Base-by-base conservation (phyloP, 1,139 yeast species). In the Pichia sp. region DNA sequence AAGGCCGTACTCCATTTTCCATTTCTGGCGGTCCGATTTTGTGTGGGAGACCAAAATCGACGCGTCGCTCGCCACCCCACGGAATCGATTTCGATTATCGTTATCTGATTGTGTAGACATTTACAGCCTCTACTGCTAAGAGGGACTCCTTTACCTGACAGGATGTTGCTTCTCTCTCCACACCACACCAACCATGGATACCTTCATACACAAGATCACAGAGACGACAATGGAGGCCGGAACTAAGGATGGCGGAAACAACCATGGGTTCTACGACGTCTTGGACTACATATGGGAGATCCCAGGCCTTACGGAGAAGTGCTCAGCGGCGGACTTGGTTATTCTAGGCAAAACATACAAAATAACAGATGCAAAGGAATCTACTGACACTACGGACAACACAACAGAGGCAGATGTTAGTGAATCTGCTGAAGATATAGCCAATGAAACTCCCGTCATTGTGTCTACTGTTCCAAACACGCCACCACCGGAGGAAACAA, bases 231-330 rank as follows among this genome's bases (percentile, higher is more conserved):
- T n/a, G n/a, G n/a, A n/a, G 27, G 10, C 27, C 27, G 27, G 9
- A 24, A 10, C 27, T 8, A 10, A 24, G 27, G 10, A 24, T 24
- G 10, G 9, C 27, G 27, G 10, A 10, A 10, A 24, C 10, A 24
- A 24, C 8, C 32, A 67, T 47, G 58, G 77, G 22, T 45, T 71
- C n/a, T 71, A 70, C 52, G 57, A 75, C 31, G 58, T 59, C 38
- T 44, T 60, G 71, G 46, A 72, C 63, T 52, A 66, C 66, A 54
- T 64, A 65, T 49, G 72, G 75, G 80, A 74, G 11, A 22, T 32
- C 7, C 48, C 48, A 3, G 7, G 20, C n/a, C 9, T 15, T 3
- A 15, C 18, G 19, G 42, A 40, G 28, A 31, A 32, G 20, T 22
- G 33, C 27, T 42, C 41, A 34, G 15, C 37, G 4, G 40, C 44